Evolutionary conservation across 2,329 filamentous ascomycete genomes (phyloP).

Genomic region (Dichotomopilus funicola): DNA sequence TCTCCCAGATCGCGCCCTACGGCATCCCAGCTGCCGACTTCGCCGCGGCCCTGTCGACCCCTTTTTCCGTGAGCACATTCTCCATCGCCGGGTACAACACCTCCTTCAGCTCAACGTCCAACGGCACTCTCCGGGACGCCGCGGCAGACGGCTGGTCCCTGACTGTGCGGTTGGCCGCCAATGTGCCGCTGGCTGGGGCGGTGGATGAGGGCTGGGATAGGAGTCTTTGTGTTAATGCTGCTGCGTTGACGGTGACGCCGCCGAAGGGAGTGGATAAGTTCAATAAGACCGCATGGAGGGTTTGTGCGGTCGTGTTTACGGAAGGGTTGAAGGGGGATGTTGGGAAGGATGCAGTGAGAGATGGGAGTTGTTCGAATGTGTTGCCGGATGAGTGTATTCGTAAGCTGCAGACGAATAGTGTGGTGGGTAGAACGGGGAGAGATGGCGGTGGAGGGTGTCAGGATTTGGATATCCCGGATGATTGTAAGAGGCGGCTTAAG

Average conservation of each 20-base stretch:
- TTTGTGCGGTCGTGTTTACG: conserved; percentile 16
- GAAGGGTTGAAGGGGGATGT: conserved; percentile 4
- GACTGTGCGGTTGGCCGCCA: conserved; percentile 4
- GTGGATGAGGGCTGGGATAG: neutral
- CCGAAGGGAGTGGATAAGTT: neutral
- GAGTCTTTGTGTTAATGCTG: conserved; percentile 3
- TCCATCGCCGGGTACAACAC: conserved; percentile 13
- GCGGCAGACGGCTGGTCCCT: conserved; percentile 11
- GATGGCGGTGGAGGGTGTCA: conserved; percentile 1
- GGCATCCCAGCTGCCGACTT: conserved; percentile 6
- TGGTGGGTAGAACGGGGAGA: neutral
- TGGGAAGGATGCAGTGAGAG: neutral
- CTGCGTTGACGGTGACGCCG: conserved; percentile 11
- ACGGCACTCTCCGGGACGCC: neutral
- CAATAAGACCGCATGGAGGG: conserved; percentile 6
- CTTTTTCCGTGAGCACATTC: conserved; percentile 5
- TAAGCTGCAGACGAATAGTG: conserved; percentile 12
- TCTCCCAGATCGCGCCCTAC: conserved; percentile 8
- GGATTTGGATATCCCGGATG: conserved; percentile 10
- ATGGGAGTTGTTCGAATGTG: conserved; percentile 5
- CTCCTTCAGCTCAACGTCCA: conserved; percentile 1
- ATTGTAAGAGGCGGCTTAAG: conserved; percentile 8
- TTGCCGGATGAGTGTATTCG: conserved; percentile 13
- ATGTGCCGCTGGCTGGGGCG: conserved; percentile 11
- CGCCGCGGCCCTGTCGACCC: neutral